phyloP scores from a whole-genome alignment of 2,329 filamentous ascomycete species.

The Fusarium dimerum region DNA sequence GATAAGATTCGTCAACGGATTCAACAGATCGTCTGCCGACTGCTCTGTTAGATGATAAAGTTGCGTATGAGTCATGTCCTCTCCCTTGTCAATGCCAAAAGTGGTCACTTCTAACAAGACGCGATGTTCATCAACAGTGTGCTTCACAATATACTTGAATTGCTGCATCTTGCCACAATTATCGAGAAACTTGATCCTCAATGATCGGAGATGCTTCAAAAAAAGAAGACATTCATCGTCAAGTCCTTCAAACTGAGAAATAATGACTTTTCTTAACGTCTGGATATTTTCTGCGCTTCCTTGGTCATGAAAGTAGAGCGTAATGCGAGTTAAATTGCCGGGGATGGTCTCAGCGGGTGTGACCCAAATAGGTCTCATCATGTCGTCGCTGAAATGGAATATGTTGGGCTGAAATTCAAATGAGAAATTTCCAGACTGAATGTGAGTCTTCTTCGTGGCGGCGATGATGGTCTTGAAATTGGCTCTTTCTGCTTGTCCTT shows the following conservation, averaged over 20 bases:
- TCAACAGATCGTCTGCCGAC: neutral
- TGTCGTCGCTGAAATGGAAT: conserved; percentile 8
- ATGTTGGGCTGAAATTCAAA: conserved; percentile 16
- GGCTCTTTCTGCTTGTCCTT: conserved; percentile 16
- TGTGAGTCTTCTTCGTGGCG: conserved; percentile 11
- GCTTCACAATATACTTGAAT: conserved; percentile 8
- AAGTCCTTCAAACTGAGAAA: conserved; percentile 10
- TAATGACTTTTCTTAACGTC: neutral
- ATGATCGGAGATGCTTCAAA: conserved; percentile 7
- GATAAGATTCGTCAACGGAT: conserved; percentile 13
- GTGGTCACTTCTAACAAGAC: conserved; percentile 6
- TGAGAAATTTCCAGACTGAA: conserved; percentile 18
- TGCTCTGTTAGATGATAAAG: conserved; percentile 16
- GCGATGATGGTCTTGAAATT: conserved; percentile 22
- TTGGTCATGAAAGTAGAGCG: conserved; percentile 12
- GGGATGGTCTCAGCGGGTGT: neutral
- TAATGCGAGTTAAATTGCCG: conserved; percentile 12
- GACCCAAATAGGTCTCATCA: conserved; percentile 17
- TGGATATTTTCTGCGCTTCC: conserved; percentile 3
- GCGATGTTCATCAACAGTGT: conserved; percentile 1
- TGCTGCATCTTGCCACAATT: neutral
- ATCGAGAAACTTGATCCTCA: conserved; percentile 9
- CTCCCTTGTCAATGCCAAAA: rapidly evolving
- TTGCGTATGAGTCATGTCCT: neutral
- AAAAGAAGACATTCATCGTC: conserved; percentile 12